phyloP scores from a whole-genome alignment of 306 rosid species.

The Trifolium subterraneum region DNA sequence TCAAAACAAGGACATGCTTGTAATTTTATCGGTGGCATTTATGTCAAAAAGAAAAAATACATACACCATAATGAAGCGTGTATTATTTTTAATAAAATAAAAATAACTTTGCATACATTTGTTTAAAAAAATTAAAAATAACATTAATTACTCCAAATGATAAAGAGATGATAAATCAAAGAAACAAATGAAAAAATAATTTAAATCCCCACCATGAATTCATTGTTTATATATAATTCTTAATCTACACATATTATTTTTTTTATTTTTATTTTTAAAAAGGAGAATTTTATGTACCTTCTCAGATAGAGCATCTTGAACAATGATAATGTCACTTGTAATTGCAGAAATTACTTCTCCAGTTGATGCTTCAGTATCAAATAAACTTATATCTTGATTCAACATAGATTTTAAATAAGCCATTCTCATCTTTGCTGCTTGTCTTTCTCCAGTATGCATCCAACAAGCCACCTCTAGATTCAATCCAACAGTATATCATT shows the following conservation, averaged over 20 bases:
- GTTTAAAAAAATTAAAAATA: neutral
- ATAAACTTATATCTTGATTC: constrained; percentile 87
- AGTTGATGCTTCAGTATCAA: constrained; percentile 90
- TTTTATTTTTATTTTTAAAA: neutral
- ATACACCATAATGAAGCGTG: neutral
- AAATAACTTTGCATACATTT: too few species aligned
- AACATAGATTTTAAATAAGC: constrained; percentile 89
- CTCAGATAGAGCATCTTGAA: constrained; percentile 95
- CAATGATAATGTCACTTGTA: constrained; percentile 81
- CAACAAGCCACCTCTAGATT: constrained; percentile 95
- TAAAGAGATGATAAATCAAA: neutral
- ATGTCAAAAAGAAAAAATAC: neutral
- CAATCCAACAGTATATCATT: neutral
- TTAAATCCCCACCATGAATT: neutral
- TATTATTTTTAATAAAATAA: neutral
- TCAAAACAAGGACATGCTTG: neutral
- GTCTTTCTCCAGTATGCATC: constrained; percentile 97
- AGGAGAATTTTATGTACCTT: constrained; percentile 55
- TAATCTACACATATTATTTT: neutral
- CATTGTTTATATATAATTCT: neutral
- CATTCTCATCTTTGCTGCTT: constrained; percentile 97
- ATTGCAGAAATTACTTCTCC: constrained; percentile 93
- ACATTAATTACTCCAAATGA: neutral
- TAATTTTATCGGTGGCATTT: neutral
- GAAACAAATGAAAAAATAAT: neutral